Percentiles rank a stretch among this genome's conserved stretches.
Evolutionary conservation across 1,139 yeast species (phyloP).

Genomic region (Magnusiomyces suaveolens): DNA sequence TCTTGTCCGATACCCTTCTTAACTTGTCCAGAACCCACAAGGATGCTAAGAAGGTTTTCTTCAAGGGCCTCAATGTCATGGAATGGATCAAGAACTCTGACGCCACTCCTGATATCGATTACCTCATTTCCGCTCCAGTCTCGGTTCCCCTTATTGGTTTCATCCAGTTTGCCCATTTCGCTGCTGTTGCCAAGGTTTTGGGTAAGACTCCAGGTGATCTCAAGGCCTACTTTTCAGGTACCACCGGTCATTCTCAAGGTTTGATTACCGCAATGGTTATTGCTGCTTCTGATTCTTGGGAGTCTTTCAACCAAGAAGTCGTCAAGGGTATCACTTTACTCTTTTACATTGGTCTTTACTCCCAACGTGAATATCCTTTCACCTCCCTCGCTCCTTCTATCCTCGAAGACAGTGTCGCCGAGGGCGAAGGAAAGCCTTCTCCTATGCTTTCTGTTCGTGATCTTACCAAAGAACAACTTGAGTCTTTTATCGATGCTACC

Average conservation of each 20-base stretch:
- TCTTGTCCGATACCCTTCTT: slow-evolving; percentile 60
- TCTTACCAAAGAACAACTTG: slow-evolving; percentile 69
- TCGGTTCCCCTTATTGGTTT: slow-evolving; percentile 94
- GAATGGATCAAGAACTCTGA: slow-evolving; percentile 81
- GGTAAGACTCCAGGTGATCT: slow-evolving; percentile 88
- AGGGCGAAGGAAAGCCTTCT: slow-evolving; percentile 93
- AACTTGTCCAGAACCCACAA: slow-evolving; percentile 61
- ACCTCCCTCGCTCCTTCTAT: slow-evolving; percentile 92
- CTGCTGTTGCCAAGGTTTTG: slow-evolving; percentile 73
- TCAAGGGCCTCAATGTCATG: slow-evolving; percentile 85
- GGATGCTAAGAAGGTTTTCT: slow-evolving; percentile 77
- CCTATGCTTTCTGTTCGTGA: slow-evolving; percentile 96
- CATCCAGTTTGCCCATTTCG: slow-evolving; percentile 88
- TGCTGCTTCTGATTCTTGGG: slow-evolving; percentile 82
- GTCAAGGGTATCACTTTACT: slow-evolving; percentile 72
- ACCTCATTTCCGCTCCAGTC: slow-evolving; percentile 82
- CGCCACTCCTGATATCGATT: slow-evolving; percentile 82
- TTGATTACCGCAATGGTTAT: slow-evolving; percentile 86
- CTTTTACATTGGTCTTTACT: slow-evolving; percentile 89
- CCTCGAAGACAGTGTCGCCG: slow-evolving; percentile 83
- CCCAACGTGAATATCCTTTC: slow-evolving; percentile 82
- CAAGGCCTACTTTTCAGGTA: slow-evolving; percentile 60
- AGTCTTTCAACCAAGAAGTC: slow-evolving; percentile 60
- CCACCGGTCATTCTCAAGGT: slow-evolving; percentile 99
- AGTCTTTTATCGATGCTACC: slow-evolving; percentile 70